These are phyloP conservation scores for Gossypium bickii DNA, from an alignment of 345 rosid genomes.

Conservation along the genomic window DNA sequence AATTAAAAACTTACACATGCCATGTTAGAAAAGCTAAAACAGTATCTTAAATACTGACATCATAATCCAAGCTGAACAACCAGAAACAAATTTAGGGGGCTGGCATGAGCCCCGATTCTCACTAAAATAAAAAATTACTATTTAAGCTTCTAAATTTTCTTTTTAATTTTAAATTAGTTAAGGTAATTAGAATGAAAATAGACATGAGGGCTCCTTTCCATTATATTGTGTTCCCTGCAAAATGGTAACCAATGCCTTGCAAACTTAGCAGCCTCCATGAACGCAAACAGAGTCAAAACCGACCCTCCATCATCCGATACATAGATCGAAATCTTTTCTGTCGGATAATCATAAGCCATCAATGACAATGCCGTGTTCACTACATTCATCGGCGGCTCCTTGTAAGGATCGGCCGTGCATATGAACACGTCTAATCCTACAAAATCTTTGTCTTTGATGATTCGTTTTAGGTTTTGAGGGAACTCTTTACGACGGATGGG, in stretches of 20 bases:
- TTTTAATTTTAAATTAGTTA: too few species aligned
- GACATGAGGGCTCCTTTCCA: slow-evolving; percentile 54
- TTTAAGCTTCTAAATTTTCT: too few species aligned
- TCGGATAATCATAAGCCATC: slow-evolving; percentile 75
- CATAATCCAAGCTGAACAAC: too few species aligned
- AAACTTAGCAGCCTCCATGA: slow-evolving; percentile 68
- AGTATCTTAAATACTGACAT: not conserved
- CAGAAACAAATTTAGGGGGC: fast-evolving
- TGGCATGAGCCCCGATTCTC: fast-evolving
- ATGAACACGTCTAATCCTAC: slow-evolving; percentile 63
- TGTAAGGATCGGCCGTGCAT: slow-evolving; percentile 88
- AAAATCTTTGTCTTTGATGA: slow-evolving; percentile 29
- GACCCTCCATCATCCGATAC: slow-evolving; percentile 90
- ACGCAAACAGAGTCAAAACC: slow-evolving; percentile 57
- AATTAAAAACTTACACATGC: not conserved
- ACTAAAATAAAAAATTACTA: too few species aligned
- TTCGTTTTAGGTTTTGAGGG: slow-evolving; percentile 37
- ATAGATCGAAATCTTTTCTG: slow-evolving; percentile 62
- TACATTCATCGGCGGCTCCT: slow-evolving; percentile 72
- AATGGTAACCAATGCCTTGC: slow-evolving; percentile 70
- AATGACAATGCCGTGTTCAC: slow-evolving; percentile 72
- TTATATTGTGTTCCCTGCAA: slow-evolving; percentile 40
- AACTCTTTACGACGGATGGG: slow-evolving; percentile 42
- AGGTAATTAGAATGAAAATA: slow-evolving; percentile 36
- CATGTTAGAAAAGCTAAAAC: not conserved